Percentiles rank a stretch among this genome's conserved stretches.
These are phyloP conservation scores for Penicillium goetzii DNA, from an alignment of 495 filamentous ascomycete species.

Conservation along the genomic window DNA sequence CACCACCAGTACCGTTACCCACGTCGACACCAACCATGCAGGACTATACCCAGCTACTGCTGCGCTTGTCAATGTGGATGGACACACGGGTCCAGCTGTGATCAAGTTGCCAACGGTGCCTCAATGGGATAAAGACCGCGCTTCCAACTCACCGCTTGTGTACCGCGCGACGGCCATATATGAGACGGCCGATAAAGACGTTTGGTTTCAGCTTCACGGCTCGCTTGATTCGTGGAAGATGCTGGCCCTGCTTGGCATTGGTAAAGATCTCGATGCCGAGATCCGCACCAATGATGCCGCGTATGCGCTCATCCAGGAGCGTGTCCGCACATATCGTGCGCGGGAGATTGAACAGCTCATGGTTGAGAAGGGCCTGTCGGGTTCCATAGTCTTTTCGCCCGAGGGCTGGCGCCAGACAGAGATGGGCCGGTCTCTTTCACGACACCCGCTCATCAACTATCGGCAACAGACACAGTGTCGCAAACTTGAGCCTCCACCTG, in stretches of 20 bases:
- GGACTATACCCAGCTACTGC: no score
- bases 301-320: slow-evolving; percentile 25
- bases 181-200: slow-evolving; percentile 28
- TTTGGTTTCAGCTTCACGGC: slow-evolving; percentile 43
- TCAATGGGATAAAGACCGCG: not conserved
- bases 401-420: slow-evolving; percentile 31
- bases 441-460: slow-evolving; percentile 34
- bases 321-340: slow-evolving; percentile 23
- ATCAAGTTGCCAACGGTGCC: no score
- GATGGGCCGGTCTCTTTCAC: slow-evolving; percentile 28
- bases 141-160: not conserved
- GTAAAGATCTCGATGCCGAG: slow-evolving; percentile 27
- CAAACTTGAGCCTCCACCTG: slow-evolving; percentile 10
- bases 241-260: slow-evolving; percentile 29
- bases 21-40: no score
- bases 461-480: no score
- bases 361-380: slow-evolving; percentile 28
- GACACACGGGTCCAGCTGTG: no score
- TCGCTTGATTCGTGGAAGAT: slow-evolving; percentile 29
- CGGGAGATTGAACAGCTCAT: slow-evolving; percentile 36
- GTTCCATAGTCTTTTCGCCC: slow-evolving; percentile 32
- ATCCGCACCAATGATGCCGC: not conserved
- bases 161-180: slow-evolving; percentile 30
- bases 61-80: no score
- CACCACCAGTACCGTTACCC: no score